Conservation (phyloP, 2,329 filamentous ascomycete species). For the Clathrospora elynae region DNA sequence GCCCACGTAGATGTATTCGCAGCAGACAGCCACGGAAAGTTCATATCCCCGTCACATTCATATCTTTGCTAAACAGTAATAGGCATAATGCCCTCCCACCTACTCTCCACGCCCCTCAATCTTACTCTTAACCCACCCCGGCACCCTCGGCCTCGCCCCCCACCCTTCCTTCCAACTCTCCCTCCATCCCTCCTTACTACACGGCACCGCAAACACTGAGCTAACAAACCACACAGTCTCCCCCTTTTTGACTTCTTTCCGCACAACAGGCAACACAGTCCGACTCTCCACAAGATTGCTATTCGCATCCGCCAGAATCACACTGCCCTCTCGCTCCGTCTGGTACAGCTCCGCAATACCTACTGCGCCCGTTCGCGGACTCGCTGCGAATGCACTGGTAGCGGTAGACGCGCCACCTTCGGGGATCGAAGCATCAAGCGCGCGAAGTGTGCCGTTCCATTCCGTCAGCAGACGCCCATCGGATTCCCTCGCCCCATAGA, state of each 20-base stretch:
- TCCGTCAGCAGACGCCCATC: conserved; percentile 61
- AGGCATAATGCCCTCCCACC: too few species aligned
- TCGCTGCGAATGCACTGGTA: conserved; percentile 53
- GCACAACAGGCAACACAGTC: conserved; percentile 72
- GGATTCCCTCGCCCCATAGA: conserved; percentile 64
- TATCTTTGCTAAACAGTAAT: too few species aligned
- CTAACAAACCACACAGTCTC: conserved; percentile 70
- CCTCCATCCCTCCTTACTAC: conserved; percentile 57
- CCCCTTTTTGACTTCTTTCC: conserved; percentile 63
- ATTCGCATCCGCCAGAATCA: conserved; percentile 79
- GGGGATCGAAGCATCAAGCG: conserved; percentile 43
- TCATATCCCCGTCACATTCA: too few species aligned
- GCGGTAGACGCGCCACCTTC: conserved; percentile 47
- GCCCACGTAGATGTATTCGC: too few species aligned
- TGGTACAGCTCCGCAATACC: conserved; percentile 56
- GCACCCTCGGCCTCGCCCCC: conserved; percentile 63
- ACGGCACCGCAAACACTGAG: conserved; percentile 72
- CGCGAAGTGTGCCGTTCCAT: conserved; percentile 21
- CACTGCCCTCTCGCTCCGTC: conserved; percentile 60
- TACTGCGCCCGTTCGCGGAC: conserved; percentile 56
- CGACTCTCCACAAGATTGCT: conserved; percentile 75
- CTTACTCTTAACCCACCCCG: conserved; percentile 64
- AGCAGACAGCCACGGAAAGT: too few species aligned
- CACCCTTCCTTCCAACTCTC: conserved; percentile 56
- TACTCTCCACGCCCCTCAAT: conserved; percentile 52